A percentile compares a stretch with the other conserved stretches of the same genome.
Evolutionary conservation across 202 grass and related monocot species (phyloP).

Genomic region (Alloteropsis angusta): DNA sequence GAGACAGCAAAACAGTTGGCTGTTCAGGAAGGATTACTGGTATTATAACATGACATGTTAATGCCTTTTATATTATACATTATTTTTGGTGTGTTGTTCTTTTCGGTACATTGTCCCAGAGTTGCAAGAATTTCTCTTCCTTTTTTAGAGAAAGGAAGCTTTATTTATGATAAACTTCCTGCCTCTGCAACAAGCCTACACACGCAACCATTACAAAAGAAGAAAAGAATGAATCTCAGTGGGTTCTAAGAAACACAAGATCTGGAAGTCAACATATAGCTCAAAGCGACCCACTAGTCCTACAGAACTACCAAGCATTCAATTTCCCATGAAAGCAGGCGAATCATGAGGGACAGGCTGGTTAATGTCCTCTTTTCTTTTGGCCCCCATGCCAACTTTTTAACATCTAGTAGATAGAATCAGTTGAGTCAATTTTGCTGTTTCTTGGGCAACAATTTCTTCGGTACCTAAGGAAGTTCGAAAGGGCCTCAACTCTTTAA

Average conservation of each 20-base stretch:
- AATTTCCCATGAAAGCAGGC: background rate
- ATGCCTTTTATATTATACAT: background rate
- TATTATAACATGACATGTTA: background rate
- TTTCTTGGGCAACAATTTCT: too few relatives aligned
- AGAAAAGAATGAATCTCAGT: background rate
- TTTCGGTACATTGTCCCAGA: background rate
- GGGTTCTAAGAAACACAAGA: background rate
- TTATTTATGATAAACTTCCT: background rate
- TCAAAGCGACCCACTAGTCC: background rate
- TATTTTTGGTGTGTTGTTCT: background rate
- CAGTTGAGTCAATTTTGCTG: constrained; percentile 4
- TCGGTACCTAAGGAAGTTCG: too few relatives aligned
- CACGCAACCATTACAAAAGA: background rate
- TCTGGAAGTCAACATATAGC: background rate
- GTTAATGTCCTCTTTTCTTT: background rate
- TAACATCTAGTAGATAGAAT: constrained; percentile 3
- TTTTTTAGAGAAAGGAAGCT: background rate
- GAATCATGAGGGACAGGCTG: background rate
- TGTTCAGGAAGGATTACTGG: constrained; percentile 84
- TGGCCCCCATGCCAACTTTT: background rate
- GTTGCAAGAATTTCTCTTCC: background rate
- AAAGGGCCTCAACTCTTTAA: too few relatives aligned
- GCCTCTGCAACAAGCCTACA: background rate
- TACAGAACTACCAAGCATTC: background rate
- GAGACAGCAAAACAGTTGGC: constrained; percentile 90